phyloP scores from a whole-genome alignment of 1,284 basidiomycete genomes.

The Tilletiaria anomala region DNA sequence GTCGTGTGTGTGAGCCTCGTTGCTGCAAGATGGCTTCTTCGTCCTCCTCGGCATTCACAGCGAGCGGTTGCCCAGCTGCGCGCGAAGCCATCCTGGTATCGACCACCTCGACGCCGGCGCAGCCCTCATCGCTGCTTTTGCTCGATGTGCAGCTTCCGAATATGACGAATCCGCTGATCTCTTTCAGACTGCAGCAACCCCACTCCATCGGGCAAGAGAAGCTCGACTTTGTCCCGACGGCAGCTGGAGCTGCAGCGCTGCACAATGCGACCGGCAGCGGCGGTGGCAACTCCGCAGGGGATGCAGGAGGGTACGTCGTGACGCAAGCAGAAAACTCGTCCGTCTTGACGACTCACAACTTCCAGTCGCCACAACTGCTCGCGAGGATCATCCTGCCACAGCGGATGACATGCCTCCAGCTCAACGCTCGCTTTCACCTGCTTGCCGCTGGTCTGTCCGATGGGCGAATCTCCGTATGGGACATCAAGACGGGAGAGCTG shows the following conservation, averaged over 20 bases:
- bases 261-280: too few relatives aligned
- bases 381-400: constrained; percentile 65
- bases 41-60: too few relatives aligned
- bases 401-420: constrained; percentile 61
- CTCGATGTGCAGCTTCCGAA: neutral
- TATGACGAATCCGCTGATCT: neutral
- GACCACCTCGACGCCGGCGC: neutral
- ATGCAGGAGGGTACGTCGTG: neutral
- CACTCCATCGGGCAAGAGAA: neutral
- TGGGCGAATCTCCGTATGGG: constrained; percentile 87
- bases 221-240: neutral
- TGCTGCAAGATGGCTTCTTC: too few relatives aligned
- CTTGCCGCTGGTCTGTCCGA: constrained; percentile 74
- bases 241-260: neutral
- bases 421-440: constrained; percentile 58
- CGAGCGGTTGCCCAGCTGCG: too few relatives aligned
- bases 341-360: neutral
- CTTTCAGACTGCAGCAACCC: neutral
- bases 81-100: neutral
- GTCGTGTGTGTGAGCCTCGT: too few relatives aligned
- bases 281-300: neutral
- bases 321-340: neutral
- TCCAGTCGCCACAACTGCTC: neutral
- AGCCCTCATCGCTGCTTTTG: neutral
- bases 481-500: constrained; percentile 77